Base-by-base conservation (phyloP, 1,284 basidiomycete species). In the Xerocomus nothofagi region DNA sequence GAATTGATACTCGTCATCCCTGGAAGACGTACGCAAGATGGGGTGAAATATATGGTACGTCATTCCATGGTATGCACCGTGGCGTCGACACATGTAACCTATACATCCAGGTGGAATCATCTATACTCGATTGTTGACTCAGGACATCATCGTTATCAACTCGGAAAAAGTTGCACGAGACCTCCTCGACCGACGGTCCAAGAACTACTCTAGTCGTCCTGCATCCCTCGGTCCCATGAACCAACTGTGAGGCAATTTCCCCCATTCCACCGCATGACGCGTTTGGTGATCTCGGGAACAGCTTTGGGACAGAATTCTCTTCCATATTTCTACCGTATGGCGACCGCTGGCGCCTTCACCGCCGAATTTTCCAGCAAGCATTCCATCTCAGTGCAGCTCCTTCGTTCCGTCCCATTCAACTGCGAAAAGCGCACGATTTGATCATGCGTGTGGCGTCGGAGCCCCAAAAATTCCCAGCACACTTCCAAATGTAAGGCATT, bases 351-450 rank as follows among this genome's bases (percentile, higher is more conserved):
- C 59, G 61, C 1, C 59, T 63, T 33, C 61, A 63, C 47, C 58
- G 64, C 12, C 49, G 62, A 17, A 9, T 63, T 17, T 67, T 66
- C 40, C 60, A 66, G 23, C 60, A 65, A 33, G 55, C 62, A 8
- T 57, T 65, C 20, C 52, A 53, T 10, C 27, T 39, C 10, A 55
- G 44, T 20, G 58, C 62, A 24, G 62, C 52, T 0, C 32, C 44
- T 7, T 49, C 51, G 34, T 63, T 54, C 26, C 62, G 47, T 44
- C 62, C 62, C 6, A 23, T 44, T 15, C 65, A 63, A n/a, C 33
- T 59, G 29, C 44, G 47, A 26, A 65, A 57, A 29, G 45, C 54
- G 6, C 63, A 60, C 37, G 47, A 59, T 23, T 30, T 67, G 10
- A 40, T 64, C 14, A 41, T 27, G 34, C 49, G 47, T 34, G 9